Conservation (phyloP, 2,329 filamentous ascomycete genomes). For the Magnaporthiopsis rhizophila region DNA sequence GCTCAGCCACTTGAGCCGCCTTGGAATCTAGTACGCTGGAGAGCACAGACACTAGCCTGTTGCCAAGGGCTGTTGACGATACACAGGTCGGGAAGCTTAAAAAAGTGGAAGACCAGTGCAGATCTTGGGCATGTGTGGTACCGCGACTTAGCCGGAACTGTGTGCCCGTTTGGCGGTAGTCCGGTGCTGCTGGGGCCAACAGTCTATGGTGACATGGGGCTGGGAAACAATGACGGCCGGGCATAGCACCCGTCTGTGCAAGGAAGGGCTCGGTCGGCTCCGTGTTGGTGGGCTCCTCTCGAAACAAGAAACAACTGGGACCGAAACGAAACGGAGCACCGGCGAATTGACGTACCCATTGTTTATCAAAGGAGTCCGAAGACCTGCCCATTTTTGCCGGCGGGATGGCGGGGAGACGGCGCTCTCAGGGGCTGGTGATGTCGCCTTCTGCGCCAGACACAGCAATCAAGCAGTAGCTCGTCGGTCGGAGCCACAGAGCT, state of each 20-base stretch:
- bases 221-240: not conserved
- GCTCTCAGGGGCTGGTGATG: not conserved
- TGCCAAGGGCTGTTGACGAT: not conserved
- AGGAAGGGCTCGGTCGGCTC: not conserved
- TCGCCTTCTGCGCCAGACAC: not conserved
- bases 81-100: not conserved
- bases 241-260: not conserved
- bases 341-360: conserved; percentile 4
- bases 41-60: not conserved
- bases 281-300: not conserved
- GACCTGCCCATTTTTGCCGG: conserved; percentile 2
- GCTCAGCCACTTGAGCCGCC: not conserved
- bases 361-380: conserved; percentile 3
- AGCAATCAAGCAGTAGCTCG: not conserved
- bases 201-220: not conserved
- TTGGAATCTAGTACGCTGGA: not conserved
- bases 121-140: not conserved
- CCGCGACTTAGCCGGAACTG: no score
- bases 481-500: not conserved
- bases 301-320: not conserved
- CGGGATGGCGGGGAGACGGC: no score
- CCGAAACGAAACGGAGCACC: not conserved
- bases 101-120: not conserved
- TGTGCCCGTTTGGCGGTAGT: not conserved
- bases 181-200: not conserved